Evolutionary conservation across 345 rosid genomes (phyloP).

Genomic region (Arabidopsis suecica): DNA sequence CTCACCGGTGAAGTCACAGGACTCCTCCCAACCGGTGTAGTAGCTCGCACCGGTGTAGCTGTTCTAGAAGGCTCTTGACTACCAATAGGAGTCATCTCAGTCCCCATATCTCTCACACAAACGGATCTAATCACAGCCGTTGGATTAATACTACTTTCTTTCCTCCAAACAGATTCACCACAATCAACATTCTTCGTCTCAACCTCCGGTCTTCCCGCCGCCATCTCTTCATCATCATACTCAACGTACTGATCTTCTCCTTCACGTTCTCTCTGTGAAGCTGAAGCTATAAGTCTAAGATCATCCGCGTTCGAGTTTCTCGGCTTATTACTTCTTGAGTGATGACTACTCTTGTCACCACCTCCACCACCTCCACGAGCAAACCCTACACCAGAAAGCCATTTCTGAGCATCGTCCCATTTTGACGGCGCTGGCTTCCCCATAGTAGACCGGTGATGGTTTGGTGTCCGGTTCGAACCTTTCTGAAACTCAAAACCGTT

Average conservation of each 20-base stretch:
- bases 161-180: conserved; percentile 68
- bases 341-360: conserved; percentile 44
- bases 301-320: conserved; percentile 94
- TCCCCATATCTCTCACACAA: conserved; percentile 92
- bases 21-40: conserved; percentile 74
- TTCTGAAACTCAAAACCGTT: conserved; percentile 74
- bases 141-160: conserved; percentile 53
- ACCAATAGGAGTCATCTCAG: conserved; percentile 94
- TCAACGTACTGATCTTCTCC: conserved; percentile 60
- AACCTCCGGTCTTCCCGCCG: conserved; percentile 46
- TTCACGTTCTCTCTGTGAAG: conserved; percentile 71
- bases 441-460: conserved; percentile 73
- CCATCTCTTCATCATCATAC: conserved; percentile 45
- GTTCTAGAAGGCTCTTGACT: conserved; percentile 97
- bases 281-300: conserved; percentile 83
- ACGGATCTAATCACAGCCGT: conserved; percentile 64
- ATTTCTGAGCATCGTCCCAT: conserved; percentile 99
- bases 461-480: conserved; percentile 57
- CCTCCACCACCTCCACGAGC: conserved; percentile 64
- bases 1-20: conserved; percentile 83
- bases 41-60: conserved; percentile 79
- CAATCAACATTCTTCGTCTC: conserved; percentile 85
- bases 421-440: conserved; percentile 94
- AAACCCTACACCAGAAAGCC: conserved; percentile 77
- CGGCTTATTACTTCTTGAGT: conserved; percentile 55